Evolutionary conservation across 495 filamentous ascomycete genomes (phyloP), one percentile per base, ranked within the genome.

Genomic region (Extremus antarcticus): DNA sequence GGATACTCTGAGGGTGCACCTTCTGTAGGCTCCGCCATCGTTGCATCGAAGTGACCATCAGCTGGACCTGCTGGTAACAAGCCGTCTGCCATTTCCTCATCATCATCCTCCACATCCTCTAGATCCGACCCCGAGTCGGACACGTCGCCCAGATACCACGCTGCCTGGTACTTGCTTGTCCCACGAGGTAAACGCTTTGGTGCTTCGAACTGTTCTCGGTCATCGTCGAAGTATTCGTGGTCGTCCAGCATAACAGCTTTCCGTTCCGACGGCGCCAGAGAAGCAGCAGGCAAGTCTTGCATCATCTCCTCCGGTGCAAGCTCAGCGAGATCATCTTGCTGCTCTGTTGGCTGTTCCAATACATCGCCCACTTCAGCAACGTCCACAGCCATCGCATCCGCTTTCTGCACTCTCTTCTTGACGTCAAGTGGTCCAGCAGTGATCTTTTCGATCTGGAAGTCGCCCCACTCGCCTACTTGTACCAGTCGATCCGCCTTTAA

Each of bases 181-280:
- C 92, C 92, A 66, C 83, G 86, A 0, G 92, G 92, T 20, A 98
- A 67, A 60, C 78, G 80, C 71, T 85, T 94, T 2, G 88, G 87
- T 43, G 68, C 65, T 13, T 73, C 58, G 2, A 81, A 78, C 25
- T 78, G 72, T 55, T 78, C 73, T n/a, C 78, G 73, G 21, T 94
- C 86, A 17, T 94, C 88, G 49, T 97, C 91, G 65, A 95, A 98
- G 71, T 98, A 98, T 65, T 96, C 92, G 69, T 98, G 91, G 57
- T 95, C 90, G 59, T 98, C 92, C 25, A 98, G 75, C 41, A 98
- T 74, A 2, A 98, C 92, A 46, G 91, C 91, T 69, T 80, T 82
- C 47, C 83, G 63, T 76, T 74, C 70, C 3, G 75, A 73, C 16
- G 76, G 71, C 2, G 75, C 76, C n/a, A 81, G 74, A 7, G 80